A percentile compares a stretch with the other conserved stretches of the same genome.
phyloP scores from a whole-genome alignment of 78 protist species.

The Mastigamoeba balamuthi region DNA sequence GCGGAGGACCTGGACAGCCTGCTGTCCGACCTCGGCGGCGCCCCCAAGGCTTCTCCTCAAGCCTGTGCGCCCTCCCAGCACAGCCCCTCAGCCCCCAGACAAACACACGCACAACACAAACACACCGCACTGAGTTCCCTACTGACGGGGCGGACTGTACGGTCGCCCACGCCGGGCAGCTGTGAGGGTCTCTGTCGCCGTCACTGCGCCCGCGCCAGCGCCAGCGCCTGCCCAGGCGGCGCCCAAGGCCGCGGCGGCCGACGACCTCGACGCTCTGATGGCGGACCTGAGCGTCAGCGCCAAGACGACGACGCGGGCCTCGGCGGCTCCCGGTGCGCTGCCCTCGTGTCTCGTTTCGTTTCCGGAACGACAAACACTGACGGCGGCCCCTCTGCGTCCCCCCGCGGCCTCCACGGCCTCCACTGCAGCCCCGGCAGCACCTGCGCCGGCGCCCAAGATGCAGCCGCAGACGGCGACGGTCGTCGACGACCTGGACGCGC shows the following conservation, averaged over 20 bases:
- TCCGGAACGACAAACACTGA: not conserved
- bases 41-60: no score
- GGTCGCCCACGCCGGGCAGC: no score
- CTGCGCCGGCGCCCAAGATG: not conserved
- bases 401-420: not conserved
- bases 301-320: not conserved
- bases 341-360: not conserved
- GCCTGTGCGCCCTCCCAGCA: no score
- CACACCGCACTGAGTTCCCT: no score
- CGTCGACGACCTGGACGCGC: constrained; percentile 36
- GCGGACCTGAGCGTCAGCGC: not conserved
- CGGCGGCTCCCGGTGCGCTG: not conserved
- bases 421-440: no score
- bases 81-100: no score
- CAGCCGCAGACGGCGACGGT: not conserved
- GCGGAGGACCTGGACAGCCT: no score
- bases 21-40: no score
- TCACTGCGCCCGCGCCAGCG: not conserved
- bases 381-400: not conserved
- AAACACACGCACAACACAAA: no score
- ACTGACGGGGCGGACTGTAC: no score
- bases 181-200: no score
- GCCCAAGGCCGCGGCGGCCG: not conserved
- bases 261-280: not conserved
- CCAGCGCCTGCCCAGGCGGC: not conserved